These are phyloP conservation scores for Eucalyptus cloeziana DNA, from an alignment of 345 rosid species.

Conservation along the genomic window DNA sequence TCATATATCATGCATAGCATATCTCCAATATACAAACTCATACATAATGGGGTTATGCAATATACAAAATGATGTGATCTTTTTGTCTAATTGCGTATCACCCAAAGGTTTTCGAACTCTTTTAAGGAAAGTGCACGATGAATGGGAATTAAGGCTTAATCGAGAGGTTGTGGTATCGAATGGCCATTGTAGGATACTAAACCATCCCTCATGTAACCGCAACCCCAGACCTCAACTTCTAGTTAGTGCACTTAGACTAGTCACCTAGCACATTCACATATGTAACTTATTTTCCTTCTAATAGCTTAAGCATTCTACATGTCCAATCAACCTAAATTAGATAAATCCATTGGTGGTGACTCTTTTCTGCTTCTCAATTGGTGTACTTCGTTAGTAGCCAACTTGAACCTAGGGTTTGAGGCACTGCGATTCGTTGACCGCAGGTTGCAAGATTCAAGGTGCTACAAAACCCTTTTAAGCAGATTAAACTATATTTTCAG, in stretches of 20 bases:
- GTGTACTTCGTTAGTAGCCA: no score
- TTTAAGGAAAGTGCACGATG: not conserved
- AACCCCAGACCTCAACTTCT: not conserved
- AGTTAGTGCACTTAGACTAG: not conserved
- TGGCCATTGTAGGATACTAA: not conserved
- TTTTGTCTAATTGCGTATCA: not conserved
- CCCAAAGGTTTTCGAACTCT: not conserved
- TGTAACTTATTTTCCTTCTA: not conserved
- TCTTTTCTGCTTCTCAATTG: no score
- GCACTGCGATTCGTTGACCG: no score
- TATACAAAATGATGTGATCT: no score
- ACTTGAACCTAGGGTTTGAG: no score
- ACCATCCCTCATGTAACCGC: not conserved
- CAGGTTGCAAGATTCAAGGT: no score
- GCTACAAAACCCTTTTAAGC: no score
- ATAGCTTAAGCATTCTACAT: no score
- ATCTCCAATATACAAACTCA: not conserved
- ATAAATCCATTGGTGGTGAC: no score
- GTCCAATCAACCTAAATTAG: no score
- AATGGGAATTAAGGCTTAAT: no score
- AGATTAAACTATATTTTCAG: no score
- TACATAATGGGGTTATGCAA: not conserved
- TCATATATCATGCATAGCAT: not conserved
- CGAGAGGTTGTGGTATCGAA: not conserved
- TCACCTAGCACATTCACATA: not conserved